Evolutionary conservation across 129 eudicot genomes (phyloP).

Genomic region (Flaveria trinervia): DNA sequence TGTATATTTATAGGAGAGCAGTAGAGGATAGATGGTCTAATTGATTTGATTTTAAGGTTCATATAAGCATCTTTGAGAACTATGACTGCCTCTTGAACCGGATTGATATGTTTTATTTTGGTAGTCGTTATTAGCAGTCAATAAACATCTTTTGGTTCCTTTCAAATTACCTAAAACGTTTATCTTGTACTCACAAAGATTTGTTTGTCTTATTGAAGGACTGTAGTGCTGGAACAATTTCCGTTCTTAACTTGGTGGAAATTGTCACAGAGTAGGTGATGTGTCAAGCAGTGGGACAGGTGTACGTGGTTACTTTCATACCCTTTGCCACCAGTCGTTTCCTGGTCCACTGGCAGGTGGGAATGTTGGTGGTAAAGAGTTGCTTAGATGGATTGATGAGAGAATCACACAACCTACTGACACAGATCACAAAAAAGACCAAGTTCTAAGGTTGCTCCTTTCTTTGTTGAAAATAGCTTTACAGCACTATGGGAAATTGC

Average conservation of each 20-base stretch:
- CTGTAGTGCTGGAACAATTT: constrained; percentile 49
- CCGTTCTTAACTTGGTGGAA: constrained; percentile 73
- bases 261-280: constrained; percentile 49
- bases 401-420: constrained; percentile 59
- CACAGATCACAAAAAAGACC: constrained; percentile 50
- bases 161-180: constrained; percentile 23
- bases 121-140: not conserved
- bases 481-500: constrained; percentile 91
- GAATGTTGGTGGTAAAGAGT: constrained; percentile 69
- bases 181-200: not conserved
- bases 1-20: not conserved
- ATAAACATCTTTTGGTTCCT: constrained; percentile 7
- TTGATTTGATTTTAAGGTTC: not conserved
- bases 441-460: constrained; percentile 66
- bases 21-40: not conserved
- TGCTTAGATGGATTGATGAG: constrained; percentile 91
- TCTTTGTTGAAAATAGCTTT: constrained; percentile 83
- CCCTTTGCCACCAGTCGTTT: constrained; percentile 73
- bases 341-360: constrained; percentile 95
- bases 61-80: not conserved
- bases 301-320: constrained; percentile 52
- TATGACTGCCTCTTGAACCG: not conserved
- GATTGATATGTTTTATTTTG: not conserved
- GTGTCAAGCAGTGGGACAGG: constrained; percentile 45
- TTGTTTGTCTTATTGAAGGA: constrained; percentile 46